Conservation (phyloP, 139 green algal genomes). For the Chlorella sp. region DNA sequence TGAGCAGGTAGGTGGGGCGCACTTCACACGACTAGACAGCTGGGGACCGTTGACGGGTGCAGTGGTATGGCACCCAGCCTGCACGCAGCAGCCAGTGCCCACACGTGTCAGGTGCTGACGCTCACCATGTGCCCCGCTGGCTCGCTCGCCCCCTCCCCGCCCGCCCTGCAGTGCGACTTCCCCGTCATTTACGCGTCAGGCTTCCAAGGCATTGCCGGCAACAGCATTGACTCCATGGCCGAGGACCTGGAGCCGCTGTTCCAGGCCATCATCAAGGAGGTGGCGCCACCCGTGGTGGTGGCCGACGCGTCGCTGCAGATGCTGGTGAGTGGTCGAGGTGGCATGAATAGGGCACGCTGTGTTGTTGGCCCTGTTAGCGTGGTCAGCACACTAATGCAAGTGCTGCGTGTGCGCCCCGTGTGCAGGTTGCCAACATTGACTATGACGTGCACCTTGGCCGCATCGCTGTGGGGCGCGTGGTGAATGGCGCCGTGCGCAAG, state of each 20-base stretch:
- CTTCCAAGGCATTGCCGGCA: conserved; percentile 13
- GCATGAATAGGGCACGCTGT: no score
- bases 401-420: no score
- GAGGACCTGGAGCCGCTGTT: conserved; percentile 92
- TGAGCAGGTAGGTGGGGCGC: conserved; percentile 69
- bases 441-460: conserved; percentile 95
- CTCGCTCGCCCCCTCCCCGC: background rate
- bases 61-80: no score
- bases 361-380: no score
- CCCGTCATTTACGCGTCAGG: conserved; percentile 92
- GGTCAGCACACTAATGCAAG: no score
- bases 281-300: conserved; percentile 61
- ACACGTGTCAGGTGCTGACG: no score
- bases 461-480: conserved; percentile 87
- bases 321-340: conserved; percentile 52
- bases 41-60: no score
- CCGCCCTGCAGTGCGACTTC: conserved; percentile 80
- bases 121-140: no score
- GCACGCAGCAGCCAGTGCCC: no score
- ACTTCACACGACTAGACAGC: no score
- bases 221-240: conserved; percentile 51
- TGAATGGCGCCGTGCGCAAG: conserved; percentile 64
- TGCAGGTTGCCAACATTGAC: conserved; percentile 81
- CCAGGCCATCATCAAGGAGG: conserved; percentile 79
- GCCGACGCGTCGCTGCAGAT: conserved; percentile 81